Evolutionary conservation across 139 green algal genomes (phyloP), one percentile per base, ranked within the genome.

Genomic region (Trebouxia sp.): DNA sequence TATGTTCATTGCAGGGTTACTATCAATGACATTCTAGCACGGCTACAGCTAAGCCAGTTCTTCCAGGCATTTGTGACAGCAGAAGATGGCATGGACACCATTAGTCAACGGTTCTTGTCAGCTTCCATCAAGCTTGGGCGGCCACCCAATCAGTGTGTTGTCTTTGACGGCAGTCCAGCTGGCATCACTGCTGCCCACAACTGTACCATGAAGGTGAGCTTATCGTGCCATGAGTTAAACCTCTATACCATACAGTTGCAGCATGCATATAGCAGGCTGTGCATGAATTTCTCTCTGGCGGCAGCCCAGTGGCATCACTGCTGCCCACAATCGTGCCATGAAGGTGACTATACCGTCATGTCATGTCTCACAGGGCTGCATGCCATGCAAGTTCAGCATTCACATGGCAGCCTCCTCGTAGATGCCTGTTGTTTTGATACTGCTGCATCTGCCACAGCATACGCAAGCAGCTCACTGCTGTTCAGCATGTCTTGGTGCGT

Each of bases 281-380:
- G n/a, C n/a, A n/a, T n/a, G n/a, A n/a, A n/a, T n/a, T 96, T 7
- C 90, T 86, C 7, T 97, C 97, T 89, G 88, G 87, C 17, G 78
- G 78, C 69, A 86, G 80, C 30, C 92, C 91, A 0, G 78, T n/a
- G 87, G 88, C 47, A 70, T 98, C 28, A 91, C 92, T 0, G 94
- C 94, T 5, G 94, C 94, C 10, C 94, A 98, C 87, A 98, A 98
- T 80, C 95, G 90, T 88, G 94, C 88, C 53, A 96, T 97, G 89
- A 94, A 94, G 80, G 92, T n/a, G n/a, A n/a, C n/a, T n/a, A n/a
- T n/a, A n/a, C n/a, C n/a, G n/a, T n/a, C n/a, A n/a, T n/a, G n/a
- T n/a, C n/a, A n/a, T n/a, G n/a, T n/a, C n/a, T n/a, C n/a, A n/a
- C n/a, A n/a, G n/a, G n/a, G n/a, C n/a, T n/a, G n/a, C n/a, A n/a